phyloP scores from a whole-genome alignment of 1,284 basidiomycete species.

The Neonothopanus nambi region DNA sequence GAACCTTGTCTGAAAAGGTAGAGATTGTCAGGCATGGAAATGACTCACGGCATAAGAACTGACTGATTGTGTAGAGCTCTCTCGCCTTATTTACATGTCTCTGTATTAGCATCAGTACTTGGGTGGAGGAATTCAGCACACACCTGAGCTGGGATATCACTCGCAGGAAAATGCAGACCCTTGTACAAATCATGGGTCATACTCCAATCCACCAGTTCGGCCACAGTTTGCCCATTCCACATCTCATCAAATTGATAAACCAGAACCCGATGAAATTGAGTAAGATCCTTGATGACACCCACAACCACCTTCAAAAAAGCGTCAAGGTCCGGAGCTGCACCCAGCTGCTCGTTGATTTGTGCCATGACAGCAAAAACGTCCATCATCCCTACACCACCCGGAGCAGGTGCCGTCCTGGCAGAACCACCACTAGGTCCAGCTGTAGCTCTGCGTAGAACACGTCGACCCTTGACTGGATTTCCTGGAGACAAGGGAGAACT shows the following conservation, averaged over 20 bases:
- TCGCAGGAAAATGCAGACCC: conserved; percentile 69
- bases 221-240: conserved; percentile 79
- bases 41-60: conserved; percentile 17
- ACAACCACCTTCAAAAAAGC: conserved; percentile 78
- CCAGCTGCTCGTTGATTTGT: conserved; percentile 86
- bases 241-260: conserved; percentile 83
- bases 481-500: background rate
- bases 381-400: conserved; percentile 63
- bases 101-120: too few relatives aligned
- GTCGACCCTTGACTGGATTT: conserved; percentile 7
- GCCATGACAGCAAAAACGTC: conserved; percentile 81
- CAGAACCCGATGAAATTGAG: conserved; percentile 85
- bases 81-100: conserved; percentile 35
- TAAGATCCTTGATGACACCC: conserved; percentile 81
- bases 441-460: conserved; percentile 22
- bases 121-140: conserved; percentile 17
- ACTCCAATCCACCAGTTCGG: conserved; percentile 84
- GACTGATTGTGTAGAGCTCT: conserved; percentile 47
- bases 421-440: conserved; percentile 7
- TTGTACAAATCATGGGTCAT: conserved; percentile 80
- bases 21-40: background rate
- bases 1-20: conserved; percentile 64
- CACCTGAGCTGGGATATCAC: conserved; percentile 61
- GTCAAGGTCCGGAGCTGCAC: conserved; percentile 68
- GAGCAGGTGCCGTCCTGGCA: conserved; percentile 20